Evolutionary conservation across 306 rosid species (phyloP), one percentile per base, ranked within the genome.

Genomic region (Cicer chorassanicum): DNA sequence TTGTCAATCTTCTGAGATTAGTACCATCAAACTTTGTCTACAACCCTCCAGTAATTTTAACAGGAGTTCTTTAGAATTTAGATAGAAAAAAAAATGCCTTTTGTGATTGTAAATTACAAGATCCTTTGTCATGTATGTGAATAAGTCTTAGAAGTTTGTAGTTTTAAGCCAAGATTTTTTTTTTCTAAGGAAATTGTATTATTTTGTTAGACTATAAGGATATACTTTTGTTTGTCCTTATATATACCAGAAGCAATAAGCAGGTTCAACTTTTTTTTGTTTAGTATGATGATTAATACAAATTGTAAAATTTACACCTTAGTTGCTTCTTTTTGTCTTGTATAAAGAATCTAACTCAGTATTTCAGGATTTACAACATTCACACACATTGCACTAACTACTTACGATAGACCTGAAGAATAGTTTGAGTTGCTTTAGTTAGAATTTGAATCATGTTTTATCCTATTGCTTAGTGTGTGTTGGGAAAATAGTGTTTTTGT

Each of bases 21-120:
- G 74, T 36, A 89, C 93, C 6, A 89, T 95, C 77, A 95, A 90
- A 84, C 93, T 95, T 62, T 80, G 84, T 34, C 75, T 93, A 57
- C 96, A 88, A 29, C 55, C 69, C 21, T 87, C 92, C 70, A 87
- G 82, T 55, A 81, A 76, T 82, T 19, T 34, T 68, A 36, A 29
- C 39, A 67, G 78, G 50, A 84, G 24, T 65, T 48, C 70, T 62
- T 61, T 70, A 63, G 78, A 81, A 16, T 78, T 65, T 65, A 69
- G 83, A 67, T 70, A 80, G 55, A 71, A 81, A 70, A 70, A 68
- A 80, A 62, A 34, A 51, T 80, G 57, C 74, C 63, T 78, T 71
- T 29, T 76, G 9, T 74, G 78, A 86, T 68, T 45, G 84, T 71
- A 80, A 75, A 75, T 75, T 55, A 43, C 72, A 70, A 46, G 56